Evolutionary conservation across 768 basidiomycete genomes (phyloP).

Genomic region (Tephrocybe sp.): DNA sequence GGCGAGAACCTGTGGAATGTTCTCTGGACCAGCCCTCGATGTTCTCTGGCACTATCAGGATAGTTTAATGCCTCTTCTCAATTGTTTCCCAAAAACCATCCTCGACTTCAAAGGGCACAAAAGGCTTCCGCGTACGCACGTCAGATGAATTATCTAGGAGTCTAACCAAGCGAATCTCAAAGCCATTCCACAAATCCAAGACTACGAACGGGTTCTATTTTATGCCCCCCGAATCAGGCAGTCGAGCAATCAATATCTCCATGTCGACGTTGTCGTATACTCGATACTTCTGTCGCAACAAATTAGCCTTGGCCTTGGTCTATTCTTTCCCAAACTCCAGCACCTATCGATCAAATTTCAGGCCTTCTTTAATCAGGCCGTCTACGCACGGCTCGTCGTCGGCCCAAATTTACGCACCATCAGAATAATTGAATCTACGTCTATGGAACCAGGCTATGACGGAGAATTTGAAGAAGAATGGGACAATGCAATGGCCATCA

Average conservation of each 20-base stretch:
- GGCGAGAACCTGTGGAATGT: slow-evolving; percentile 15
- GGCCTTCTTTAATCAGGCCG: background rate
- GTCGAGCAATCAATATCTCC: background rate
- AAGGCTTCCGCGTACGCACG: background rate
- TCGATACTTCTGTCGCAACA: slow-evolving; percentile 1
- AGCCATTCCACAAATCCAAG: background rate
- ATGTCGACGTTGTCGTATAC: background rate
- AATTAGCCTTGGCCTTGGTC: background rate
- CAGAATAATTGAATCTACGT: too few species aligned
- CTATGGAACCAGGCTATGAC: background rate
- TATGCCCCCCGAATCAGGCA: slow-evolving; percentile 12
- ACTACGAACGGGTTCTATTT: slow-evolving; percentile 7
- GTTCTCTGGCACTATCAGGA: slow-evolving; percentile 14
- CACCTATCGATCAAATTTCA: background rate
- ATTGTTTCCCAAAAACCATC: slow-evolving; percentile 7
- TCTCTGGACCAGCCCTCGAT: slow-evolving; percentile 16
- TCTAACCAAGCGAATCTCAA: background rate
- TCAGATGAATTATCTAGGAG: too few species aligned
- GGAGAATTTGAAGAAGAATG: background rate
- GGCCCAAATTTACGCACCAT: background rate
- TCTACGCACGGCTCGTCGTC: slow-evolving; percentile 1
- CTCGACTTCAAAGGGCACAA: background rate
- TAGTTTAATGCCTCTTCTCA: slow-evolving; percentile 2
- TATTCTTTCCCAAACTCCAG: slow-evolving; percentile 6
- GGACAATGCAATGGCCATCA: background rate